A percentile compares a stretch with the other conserved stretches of the same genome.
Conservation (phyloP, 768 basidiomycete genomes). For the Hypsizygus marmoreus region DNA sequence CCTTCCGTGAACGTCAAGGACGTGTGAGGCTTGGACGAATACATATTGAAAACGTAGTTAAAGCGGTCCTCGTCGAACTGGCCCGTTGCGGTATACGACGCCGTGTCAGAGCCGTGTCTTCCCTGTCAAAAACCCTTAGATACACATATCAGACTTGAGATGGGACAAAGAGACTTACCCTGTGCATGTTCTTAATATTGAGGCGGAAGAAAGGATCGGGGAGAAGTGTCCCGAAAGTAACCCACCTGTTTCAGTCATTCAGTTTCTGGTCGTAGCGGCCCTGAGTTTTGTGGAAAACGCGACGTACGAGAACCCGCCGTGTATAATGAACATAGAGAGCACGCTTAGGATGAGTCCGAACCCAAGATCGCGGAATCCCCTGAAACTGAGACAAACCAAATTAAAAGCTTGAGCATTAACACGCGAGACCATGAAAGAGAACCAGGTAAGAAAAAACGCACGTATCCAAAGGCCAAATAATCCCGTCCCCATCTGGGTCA, state of each 20-base stretch:
- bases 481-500: constrained; percentile 44
- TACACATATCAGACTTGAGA: not conserved
- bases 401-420: no score
- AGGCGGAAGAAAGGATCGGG: constrained; percentile 48
- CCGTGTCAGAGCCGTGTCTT: constrained; percentile 46
- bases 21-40: constrained; percentile 40
- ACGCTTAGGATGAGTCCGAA: constrained; percentile 38
- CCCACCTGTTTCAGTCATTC: constrained; percentile 26
- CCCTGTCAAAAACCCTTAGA: constrained; percentile 23
- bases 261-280: not conserved
- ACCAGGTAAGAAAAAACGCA: constrained; percentile 21
- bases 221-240: constrained; percentile 35
- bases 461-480: constrained; percentile 50
- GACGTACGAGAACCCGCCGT: constrained; percentile 44
- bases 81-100: constrained; percentile 37
- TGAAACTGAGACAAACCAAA: constrained; percentile 27
- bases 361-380: constrained; percentile 38
- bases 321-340: constrained; percentile 39
- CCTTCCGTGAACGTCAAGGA: constrained; percentile 39
- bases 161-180: constrained; percentile 23
- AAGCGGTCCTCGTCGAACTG: constrained; percentile 43
- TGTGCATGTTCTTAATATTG: constrained; percentile 39
- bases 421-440: no score
- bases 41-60: constrained; percentile 41
- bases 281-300: not conserved